Evolutionary conservation across 164 flowering plant genomes (phyloP).

Genomic region (Protea cynaroides): DNA sequence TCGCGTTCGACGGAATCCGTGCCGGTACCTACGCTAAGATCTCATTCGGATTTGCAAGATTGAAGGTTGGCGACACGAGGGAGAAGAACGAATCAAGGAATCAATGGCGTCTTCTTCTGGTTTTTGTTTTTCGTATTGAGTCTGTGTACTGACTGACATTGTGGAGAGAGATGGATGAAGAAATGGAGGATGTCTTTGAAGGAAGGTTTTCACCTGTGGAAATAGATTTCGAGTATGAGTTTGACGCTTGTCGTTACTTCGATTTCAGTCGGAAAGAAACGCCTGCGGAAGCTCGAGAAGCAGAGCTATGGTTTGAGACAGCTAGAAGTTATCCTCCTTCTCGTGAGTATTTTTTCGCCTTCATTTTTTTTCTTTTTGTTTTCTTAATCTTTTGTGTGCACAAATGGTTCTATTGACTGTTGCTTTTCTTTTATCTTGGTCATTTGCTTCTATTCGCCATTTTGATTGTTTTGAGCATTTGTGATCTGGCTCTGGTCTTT

Average conservation of each 20-base stretch:
- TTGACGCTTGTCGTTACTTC: conserved; percentile 61
- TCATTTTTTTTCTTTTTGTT: background rate
- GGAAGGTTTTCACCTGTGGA: conserved; percentile 34
- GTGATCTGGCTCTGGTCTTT: background rate
- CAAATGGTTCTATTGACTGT: no score
- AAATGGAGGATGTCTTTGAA: conserved; percentile 34
- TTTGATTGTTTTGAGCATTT: background rate
- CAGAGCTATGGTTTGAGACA: conserved; percentile 71
- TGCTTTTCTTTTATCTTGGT: no score
- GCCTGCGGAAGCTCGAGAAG: conserved; percentile 35
- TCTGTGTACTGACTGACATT: background rate
- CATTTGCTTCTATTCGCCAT: background rate
- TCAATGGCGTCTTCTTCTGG: conserved; percentile 1
- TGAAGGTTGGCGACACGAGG: conserved; percentile 18
- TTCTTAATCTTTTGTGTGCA: background rate
- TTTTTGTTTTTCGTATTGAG: background rate
- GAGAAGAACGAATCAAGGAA: conserved; percentile 7
- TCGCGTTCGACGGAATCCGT: conserved; percentile 21
- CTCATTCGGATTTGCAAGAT: conserved; percentile 7
- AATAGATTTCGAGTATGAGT: conserved; percentile 84
- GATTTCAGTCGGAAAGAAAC: conserved; percentile 65
- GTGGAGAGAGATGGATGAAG: conserved; percentile 22
- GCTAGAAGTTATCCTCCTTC: conserved; percentile 74
- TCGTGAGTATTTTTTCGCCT: conserved; percentile 26
- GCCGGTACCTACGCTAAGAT: conserved; percentile 14